These are phyloP conservation scores for Boeremia lycopersici DNA, from an alignment of 2,329 filamentous ascomycete genomes.

Conservation along the genomic window DNA sequence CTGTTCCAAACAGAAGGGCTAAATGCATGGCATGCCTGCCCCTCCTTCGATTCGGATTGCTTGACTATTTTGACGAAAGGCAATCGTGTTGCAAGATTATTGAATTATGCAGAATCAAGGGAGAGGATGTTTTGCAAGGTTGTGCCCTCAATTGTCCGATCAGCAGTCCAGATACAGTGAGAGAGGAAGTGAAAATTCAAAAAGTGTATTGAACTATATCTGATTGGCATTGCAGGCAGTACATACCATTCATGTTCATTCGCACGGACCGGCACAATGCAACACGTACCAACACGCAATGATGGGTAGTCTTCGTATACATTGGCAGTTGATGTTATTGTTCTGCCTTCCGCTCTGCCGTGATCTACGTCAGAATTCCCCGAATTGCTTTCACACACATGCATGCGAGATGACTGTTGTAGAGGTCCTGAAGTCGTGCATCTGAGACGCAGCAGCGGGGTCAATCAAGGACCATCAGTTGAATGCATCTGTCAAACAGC, in stretches of 20 bases:
- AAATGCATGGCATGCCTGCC: too few relatives aligned
- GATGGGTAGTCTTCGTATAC: not conserved
- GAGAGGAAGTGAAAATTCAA: not conserved
- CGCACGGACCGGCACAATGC: not conserved
- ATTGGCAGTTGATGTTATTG: not conserved
- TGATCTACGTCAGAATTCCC: constrained; percentile 4
- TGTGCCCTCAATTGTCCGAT: not conserved
- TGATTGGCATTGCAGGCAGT: not conserved
- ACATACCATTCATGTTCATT: not conserved
- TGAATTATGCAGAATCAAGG: constrained; percentile 21
- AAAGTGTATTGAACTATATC: not conserved
- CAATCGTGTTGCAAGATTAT: too few relatives aligned
- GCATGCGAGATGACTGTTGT: not conserved
- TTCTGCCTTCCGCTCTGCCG: not conserved
- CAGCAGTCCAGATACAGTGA: not conserved
- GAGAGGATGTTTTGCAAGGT: constrained; percentile 22
- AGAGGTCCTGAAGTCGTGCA: not conserved
- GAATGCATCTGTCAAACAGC: not conserved
- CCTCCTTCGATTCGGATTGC: too few relatives aligned
- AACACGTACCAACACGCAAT: not conserved
- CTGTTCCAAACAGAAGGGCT: not conserved
- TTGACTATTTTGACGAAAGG: too few relatives aligned
- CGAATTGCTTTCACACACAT: constrained; percentile 2
- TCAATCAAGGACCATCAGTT: not conserved
- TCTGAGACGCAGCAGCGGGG: not conserved